A percentile compares a stretch with the other conserved stretches of the same genome.
Conservation (phyloP, 2,329 filamentous ascomycete genomes). For the Fusarium sulawesiense region DNA sequence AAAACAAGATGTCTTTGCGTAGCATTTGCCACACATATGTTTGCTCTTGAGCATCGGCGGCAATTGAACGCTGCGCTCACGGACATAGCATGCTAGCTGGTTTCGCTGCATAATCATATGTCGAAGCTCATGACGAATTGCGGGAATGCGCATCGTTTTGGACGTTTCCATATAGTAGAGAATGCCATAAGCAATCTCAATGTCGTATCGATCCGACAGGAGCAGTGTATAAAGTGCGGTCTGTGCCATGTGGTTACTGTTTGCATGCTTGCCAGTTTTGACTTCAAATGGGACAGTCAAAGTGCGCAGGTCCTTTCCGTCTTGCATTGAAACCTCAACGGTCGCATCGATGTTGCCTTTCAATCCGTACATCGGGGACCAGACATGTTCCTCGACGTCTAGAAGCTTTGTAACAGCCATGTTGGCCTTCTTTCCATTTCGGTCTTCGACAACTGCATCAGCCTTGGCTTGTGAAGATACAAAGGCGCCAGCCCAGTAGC, state of each 20-base stretch:
- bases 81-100: conserved; percentile 84
- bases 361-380: conserved; percentile 96
- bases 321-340: conserved; percentile 84
- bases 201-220: conserved; percentile 92
- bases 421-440: conserved; percentile 78
- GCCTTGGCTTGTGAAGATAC: conserved; percentile 75
- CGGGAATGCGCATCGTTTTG: conserved; percentile 84
- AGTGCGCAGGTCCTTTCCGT: conserved; percentile 72
- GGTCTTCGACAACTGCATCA: conserved; percentile 81
- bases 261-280: conserved; percentile 90
- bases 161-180: conserved; percentile 96
- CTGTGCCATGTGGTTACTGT: conserved; percentile 86
- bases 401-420: conserved; percentile 94
- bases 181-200: conserved; percentile 89
- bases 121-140: conserved; percentile 86
- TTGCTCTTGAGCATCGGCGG: conserved; percentile 88
- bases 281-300: conserved; percentile 94
- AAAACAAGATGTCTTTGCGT: conserved; percentile 91
- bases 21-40: conserved; percentile 86
- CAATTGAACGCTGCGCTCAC: conserved; percentile 80
- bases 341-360: conserved; percentile 99
- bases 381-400: conserved; percentile 97
- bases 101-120: conserved; percentile 99
- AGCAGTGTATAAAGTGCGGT: conserved; percentile 94
- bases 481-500: conserved; percentile 85